Evolutionary conservation across 495 filamentous ascomycete genomes (phyloP).

Genomic region (Penicillium pancosmium): DNA sequence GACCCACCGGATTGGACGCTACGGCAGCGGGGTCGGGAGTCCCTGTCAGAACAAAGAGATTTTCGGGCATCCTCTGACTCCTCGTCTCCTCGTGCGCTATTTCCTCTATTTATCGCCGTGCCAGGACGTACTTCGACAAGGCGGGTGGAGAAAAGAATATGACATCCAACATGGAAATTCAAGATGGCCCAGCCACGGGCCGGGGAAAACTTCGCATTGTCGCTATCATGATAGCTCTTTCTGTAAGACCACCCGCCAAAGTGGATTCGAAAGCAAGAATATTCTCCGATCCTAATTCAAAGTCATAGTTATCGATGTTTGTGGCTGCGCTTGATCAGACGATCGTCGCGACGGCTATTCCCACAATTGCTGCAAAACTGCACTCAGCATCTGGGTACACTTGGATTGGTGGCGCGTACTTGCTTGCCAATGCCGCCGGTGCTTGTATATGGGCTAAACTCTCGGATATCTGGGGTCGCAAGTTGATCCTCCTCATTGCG

Average conservation of each 20-base stretch:
- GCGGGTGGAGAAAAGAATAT: background rate
- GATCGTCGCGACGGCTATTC: constrained; percentile 63
- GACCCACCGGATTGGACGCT: background rate
- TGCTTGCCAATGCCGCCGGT: constrained; percentile 56
- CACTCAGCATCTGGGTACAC: constrained; percentile 61
- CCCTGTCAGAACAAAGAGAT: background rate
- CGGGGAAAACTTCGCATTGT: constrained; percentile 26
- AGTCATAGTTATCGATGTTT: constrained; percentile 42
- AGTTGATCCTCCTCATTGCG: constrained; percentile 51
- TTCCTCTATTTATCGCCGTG: background rate
- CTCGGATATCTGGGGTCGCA: constrained; percentile 65
- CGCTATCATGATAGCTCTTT: constrained; percentile 31
- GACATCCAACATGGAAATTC: constrained; percentile 22
- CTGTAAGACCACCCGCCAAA: constrained; percentile 19
- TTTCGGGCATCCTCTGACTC: background rate
- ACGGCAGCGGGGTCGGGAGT: constrained; percentile 2
- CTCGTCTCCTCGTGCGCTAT: background rate
- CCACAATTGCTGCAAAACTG: constrained; percentile 59
- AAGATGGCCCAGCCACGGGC: constrained; percentile 13
- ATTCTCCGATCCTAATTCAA: background rate
- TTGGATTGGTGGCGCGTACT: constrained; percentile 70
- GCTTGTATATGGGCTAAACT: constrained; percentile 59
- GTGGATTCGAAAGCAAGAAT: too few species aligned
- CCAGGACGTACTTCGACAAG: background rate
- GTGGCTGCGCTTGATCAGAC: constrained; percentile 65